Percentiles rank a stretch among this genome's conserved stretches.
phyloP scores from a whole-genome alignment of 1,284 basidiomycete species.

The Neolentinus lepideus region DNA sequence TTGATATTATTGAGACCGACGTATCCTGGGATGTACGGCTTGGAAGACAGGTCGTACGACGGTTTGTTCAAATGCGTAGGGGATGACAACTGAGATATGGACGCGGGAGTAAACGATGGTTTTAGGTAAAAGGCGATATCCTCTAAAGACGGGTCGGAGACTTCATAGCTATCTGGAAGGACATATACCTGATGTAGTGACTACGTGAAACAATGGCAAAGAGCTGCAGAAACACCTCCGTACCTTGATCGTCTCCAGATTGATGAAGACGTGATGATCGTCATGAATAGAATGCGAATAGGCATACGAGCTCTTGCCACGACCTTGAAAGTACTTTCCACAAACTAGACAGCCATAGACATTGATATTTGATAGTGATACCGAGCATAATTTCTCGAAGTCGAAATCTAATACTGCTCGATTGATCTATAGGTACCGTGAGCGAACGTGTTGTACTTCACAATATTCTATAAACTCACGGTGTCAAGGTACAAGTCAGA shows the following conservation, averaged over 20 bases:
- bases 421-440: slow-evolving; percentile 52
- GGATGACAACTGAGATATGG: slow-evolving; percentile 47
- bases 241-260: slow-evolving; percentile 88
- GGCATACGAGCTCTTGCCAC: slow-evolving; percentile 89
- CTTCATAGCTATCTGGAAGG: slow-evolving; percentile 95
- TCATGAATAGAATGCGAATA: slow-evolving; percentile 97
- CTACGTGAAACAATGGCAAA: slow-evolving; percentile 10
- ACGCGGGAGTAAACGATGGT: slow-evolving; percentile 67
- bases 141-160: slow-evolving; percentile 91
- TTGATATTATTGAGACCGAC: slow-evolving; percentile 98
- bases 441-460: neutral
- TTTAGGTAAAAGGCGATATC: slow-evolving; percentile 91
- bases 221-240: slow-evolving; percentile 11
- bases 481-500: slow-evolving; percentile 97
- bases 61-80: slow-evolving; percentile 59
- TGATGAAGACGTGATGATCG: slow-evolving; percentile 97
- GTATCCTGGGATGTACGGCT: slow-evolving; percentile 88
- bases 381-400: slow-evolving; percentile 98
- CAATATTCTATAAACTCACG: slow-evolving; percentile 35
- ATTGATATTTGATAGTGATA: slow-evolving; percentile 94
- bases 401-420: slow-evolving; percentile 92
- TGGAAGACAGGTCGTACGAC: slow-evolving; percentile 79
- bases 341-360: slow-evolving; percentile 97
- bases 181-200: slow-evolving; percentile 74
- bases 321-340: slow-evolving; percentile 98